Evolutionary conservation across 345 rosid species (phyloP).

Genomic region (Geranium rotundifolium): DNA sequence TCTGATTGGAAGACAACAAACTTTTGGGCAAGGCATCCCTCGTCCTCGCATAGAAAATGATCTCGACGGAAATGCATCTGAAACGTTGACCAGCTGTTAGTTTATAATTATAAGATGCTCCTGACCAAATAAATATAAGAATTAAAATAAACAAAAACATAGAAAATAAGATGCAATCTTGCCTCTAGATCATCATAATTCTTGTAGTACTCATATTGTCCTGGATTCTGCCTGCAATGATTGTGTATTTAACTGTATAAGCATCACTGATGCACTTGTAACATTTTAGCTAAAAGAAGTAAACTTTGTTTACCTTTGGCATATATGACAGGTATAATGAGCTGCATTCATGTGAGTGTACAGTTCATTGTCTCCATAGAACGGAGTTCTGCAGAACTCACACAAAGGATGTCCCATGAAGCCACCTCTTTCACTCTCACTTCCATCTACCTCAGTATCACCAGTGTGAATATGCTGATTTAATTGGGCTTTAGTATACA

Average conservation of each 20-base stretch:
- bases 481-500: slow-evolving; percentile 69
- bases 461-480: slow-evolving; percentile 80
- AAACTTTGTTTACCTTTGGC: slow-evolving; percentile 54
- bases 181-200: slow-evolving; percentile 91
- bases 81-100: slow-evolving; percentile 6
- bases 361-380: slow-evolving; percentile 89
- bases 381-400: slow-evolving; percentile 77
- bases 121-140: neutral
- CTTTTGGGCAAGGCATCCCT: slow-evolving; percentile 82
- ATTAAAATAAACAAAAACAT: neutral
- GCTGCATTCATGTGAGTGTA: slow-evolving; percentile 87
- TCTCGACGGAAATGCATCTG: slow-evolving; percentile 88
- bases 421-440: slow-evolving; percentile 94
- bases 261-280: neutral
- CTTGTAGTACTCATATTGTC: slow-evolving; percentile 77
- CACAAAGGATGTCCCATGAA: slow-evolving; percentile 88
- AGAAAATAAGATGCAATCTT: slow-evolving; percentile 10
- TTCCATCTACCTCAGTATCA: slow-evolving; percentile 92
- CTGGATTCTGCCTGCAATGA: slow-evolving; percentile 72
- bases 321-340: slow-evolving; percentile 84
- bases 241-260: neutral
- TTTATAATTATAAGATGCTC: neutral
- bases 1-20: slow-evolving; percentile 79
- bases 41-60: slow-evolving; percentile 92
- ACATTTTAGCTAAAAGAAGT: neutral